These are phyloP conservation scores for Pyricularia grisea DNA, from an alignment of 2,329 filamentous ascomycete species.

Conservation along the genomic window DNA sequence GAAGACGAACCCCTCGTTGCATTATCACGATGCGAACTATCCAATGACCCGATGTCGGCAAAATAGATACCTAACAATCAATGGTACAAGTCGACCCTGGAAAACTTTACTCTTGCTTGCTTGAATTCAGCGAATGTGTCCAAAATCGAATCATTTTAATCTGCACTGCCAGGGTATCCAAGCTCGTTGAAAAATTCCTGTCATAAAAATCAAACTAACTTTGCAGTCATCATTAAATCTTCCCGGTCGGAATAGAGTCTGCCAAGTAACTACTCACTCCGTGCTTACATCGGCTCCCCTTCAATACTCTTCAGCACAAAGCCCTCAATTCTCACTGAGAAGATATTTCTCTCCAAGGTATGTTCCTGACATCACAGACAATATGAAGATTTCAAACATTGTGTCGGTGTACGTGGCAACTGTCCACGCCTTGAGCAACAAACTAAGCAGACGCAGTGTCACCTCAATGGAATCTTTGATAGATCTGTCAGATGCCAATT, in stretches of 20 bases:
- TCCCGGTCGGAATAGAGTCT: not conserved
- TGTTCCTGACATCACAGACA: not conserved
- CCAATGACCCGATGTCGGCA: not conserved
- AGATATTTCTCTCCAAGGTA: not conserved
- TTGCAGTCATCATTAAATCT: not conserved
- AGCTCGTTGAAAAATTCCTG: not conserved
- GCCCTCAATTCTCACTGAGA: not conserved
- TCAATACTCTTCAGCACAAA: not conserved
- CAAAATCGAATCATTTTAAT: not conserved
- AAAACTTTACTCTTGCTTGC: not conserved
- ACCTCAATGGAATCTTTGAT: conserved; percentile 75
- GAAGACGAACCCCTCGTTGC: not conserved
- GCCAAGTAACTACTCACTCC: not conserved
- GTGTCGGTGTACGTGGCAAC: not conserved
- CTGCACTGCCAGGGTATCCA: not conserved
- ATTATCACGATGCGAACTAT: not conserved
- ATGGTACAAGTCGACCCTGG: too few relatives aligned
- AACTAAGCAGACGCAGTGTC: not conserved
- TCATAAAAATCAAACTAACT: not conserved
- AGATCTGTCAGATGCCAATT: conserved; percentile 74
- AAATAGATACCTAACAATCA: not conserved
- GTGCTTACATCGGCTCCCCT: not conserved
- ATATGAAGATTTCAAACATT: not conserved
- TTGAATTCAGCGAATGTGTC: not conserved
- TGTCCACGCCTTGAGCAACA: not conserved